A percentile compares a stretch with the other conserved stretches of the same genome.
Conservation (phyloP, 2,329 filamentous ascomycete genomes). For the Botrytis fabae region DNA sequence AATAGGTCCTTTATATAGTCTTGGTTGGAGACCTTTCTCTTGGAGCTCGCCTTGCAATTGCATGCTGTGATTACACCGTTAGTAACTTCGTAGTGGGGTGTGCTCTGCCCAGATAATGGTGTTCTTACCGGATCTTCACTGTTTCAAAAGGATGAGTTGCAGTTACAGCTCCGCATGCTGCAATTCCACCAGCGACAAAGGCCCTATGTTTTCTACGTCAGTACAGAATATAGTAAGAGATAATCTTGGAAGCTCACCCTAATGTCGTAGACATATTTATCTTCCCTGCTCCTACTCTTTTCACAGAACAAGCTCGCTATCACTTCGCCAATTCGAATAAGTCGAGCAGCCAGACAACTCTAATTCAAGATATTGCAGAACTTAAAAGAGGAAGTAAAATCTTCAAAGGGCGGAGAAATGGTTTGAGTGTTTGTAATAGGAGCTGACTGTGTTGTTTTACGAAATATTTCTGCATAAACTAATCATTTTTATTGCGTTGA, state of each 20-base stretch:
- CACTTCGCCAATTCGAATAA: conserved; percentile 27
- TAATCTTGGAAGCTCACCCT: conserved; percentile 44
- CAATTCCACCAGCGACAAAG: conserved; percentile 94
- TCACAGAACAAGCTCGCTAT: conserved; percentile 21
- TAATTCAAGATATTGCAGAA: background rate
- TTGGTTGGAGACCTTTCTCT: conserved; percentile 77
- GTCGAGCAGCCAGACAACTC: conserved; percentile 1
- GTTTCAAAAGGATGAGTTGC: conserved; percentile 98
- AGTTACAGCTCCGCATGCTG: conserved; percentile 94
- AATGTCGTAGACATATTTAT: conserved; percentile 54
- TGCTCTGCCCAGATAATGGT: conserved; percentile 8
- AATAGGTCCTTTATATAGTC: conserved; percentile 86
- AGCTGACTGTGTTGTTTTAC: conserved; percentile 15
- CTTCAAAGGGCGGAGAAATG: background rate
- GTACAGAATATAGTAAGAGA: background rate
- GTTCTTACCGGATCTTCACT: conserved; percentile 86
- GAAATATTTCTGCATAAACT: background rate
- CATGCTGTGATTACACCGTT: conserved; percentile 57
- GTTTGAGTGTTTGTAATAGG: background rate
- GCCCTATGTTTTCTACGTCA: conserved; percentile 50
- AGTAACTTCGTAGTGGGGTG: conserved; percentile 19
- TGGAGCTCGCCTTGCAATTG: conserved; percentile 96
- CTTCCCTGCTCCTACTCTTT: conserved; percentile 31
- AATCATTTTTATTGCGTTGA: conserved; percentile 18
- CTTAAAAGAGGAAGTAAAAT: background rate